Evolutionary conservation across 2,329 filamentous ascomycete genomes (phyloP).

Genomic region (Apiospora koreana): DNA sequence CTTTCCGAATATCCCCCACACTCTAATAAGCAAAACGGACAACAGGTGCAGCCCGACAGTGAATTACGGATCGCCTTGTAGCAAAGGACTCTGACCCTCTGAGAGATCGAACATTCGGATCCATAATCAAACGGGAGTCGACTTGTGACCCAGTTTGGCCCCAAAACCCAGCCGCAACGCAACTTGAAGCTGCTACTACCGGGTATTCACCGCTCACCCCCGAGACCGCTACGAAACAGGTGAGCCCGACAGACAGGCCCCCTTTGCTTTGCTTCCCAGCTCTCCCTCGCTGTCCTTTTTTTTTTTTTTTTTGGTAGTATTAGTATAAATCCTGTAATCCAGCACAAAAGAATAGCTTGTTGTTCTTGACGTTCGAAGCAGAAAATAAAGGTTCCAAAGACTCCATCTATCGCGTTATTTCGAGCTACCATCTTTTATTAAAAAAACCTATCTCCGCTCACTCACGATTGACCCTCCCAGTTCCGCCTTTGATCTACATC

Average conservation of each 20-base stretch:
- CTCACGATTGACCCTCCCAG: neutral
- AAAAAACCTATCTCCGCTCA: neutral
- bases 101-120: neutral
- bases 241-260: neutral
- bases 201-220: slow-evolving; percentile 7
- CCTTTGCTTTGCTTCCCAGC: neutral
- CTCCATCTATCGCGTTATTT: neutral
- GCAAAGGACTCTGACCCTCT: neutral
- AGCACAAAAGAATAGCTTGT: neutral
- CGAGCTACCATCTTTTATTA: neutral
- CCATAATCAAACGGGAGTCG: neutral
- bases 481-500: neutral
- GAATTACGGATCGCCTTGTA: neutral
- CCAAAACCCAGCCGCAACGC: neutral
- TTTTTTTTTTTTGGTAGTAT: too few relatives aligned
- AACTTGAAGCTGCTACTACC: neutral
- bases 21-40: neutral
- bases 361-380: neutral
- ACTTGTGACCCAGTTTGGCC: slow-evolving; percentile 3
- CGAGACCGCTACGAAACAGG: slow-evolving; percentile 11
- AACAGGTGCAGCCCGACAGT: neutral
- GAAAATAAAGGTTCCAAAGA: neutral
- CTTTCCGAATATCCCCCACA: neutral
- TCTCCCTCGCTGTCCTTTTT: neutral
- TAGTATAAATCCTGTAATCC: neutral